Evolutionary conservation across 345 rosid species (phyloP).

Genomic region (Noccaea caerulescens): DNA sequence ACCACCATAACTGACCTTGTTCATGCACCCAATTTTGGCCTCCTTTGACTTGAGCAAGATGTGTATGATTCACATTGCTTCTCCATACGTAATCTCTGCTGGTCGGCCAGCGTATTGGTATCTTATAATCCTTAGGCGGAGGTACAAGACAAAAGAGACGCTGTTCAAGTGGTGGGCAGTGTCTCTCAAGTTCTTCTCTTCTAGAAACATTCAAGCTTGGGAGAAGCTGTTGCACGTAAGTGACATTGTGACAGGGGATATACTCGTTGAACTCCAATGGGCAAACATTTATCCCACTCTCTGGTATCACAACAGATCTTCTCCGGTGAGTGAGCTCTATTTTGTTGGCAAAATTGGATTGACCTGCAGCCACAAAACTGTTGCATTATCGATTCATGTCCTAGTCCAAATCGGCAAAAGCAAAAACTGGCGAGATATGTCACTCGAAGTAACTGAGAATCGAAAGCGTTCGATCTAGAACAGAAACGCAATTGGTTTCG

Average conservation of each 20-base stretch:
- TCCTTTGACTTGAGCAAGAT: slow-evolving; percentile 92
- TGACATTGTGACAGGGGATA: slow-evolving; percentile 84
- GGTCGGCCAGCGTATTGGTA: slow-evolving; percentile 87
- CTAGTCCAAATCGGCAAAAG: slow-evolving; percentile 7
- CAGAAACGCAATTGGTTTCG: not conserved
- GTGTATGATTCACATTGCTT: slow-evolving; percentile 96
- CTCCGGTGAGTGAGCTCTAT: slow-evolving; percentile 59
- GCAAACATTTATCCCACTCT: slow-evolving; percentile 69
- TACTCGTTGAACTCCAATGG: slow-evolving; percentile 81
- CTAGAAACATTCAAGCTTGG: slow-evolving; percentile 68
- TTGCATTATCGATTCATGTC: slow-evolving; percentile 16
- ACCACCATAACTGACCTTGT: slow-evolving; percentile 83
- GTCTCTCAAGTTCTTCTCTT: slow-evolving; percentile 93
- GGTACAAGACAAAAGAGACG: slow-evolving; percentile 91
- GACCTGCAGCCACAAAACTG: slow-evolving; percentile 50
- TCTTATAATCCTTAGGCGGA: slow-evolving; percentile 83
- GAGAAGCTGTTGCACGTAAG: slow-evolving; percentile 62
- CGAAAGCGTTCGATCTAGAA: slow-evolving; percentile 8
- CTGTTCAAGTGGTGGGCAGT: slow-evolving; percentile 83
- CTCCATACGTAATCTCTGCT: slow-evolving; percentile 94
- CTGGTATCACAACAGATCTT: slow-evolving; percentile 59
- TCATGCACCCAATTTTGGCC: slow-evolving; percentile 99
- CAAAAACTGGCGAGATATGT: slow-evolving; percentile 1
- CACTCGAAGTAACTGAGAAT: not conserved
- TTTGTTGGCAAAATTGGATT: slow-evolving; percentile 53